These are phyloP conservation scores for Agrostemma githago DNA, from an alignment of 148 eudicot genomes.

Conservation along the genomic window DNA sequence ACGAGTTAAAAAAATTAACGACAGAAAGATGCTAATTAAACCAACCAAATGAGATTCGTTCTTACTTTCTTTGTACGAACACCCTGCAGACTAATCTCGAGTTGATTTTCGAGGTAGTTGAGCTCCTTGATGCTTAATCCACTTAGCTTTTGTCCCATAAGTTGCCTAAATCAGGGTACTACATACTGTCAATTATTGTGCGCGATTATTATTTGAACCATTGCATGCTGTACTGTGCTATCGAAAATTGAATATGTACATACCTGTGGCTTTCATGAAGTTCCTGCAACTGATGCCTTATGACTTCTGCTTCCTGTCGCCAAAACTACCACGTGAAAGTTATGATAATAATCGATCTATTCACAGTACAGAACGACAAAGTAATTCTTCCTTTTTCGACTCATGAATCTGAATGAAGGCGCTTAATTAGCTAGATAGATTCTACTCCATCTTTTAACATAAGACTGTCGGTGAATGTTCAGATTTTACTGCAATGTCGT, in stretches of 20 bases:
- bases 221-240: background rate
- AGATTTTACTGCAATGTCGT: background rate
- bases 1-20: background rate
- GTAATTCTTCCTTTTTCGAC: too few relatives aligned
- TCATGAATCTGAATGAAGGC: too few relatives aligned
- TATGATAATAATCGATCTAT: constrained; percentile 16
- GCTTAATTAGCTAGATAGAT: too few relatives aligned
- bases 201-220: background rate
- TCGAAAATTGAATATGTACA: constrained; percentile 10
- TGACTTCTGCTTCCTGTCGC: constrained; percentile 72
- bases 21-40: background rate
- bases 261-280: constrained; percentile 76
- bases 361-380: background rate
- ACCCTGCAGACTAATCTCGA: constrained; percentile 56
- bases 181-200: background rate
- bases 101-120: constrained; percentile 56
- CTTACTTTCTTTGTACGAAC: constrained; percentile 65
- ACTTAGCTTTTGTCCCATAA: constrained; percentile 63
- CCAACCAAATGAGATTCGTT: background rate
- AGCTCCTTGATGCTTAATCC: constrained; percentile 58
- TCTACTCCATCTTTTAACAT: background rate
- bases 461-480: background rate
- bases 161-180: constrained; percentile 31
- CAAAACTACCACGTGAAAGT: constrained; percentile 56
- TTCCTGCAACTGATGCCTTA: constrained; percentile 60